A percentile compares a stretch with the other conserved stretches of the same genome.
Evolutionary conservation across 1,284 basidiomycete species (phyloP).

Genomic region (Ustilago sp.): DNA sequence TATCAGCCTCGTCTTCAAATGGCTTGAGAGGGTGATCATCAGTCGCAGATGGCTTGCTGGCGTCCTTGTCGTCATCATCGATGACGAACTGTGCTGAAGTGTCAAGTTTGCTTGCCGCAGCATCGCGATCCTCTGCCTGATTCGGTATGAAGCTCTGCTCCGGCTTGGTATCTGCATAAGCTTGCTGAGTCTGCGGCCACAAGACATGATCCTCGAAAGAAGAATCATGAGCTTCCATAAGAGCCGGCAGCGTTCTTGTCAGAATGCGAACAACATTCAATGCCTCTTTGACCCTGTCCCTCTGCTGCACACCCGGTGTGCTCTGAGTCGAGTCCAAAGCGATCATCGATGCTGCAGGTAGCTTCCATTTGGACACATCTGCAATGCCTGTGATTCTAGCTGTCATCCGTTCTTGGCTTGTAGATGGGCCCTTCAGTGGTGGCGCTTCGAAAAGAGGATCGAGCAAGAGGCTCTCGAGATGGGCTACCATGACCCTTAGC

Average conservation of each 20-base stretch:
- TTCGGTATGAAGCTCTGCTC: not conserved
- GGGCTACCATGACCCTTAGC: slow-evolving; percentile 60
- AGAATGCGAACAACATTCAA: slow-evolving; percentile 65
- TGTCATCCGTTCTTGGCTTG: slow-evolving; percentile 9
- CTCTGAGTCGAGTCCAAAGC: slow-evolving; percentile 11
- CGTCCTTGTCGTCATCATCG: slow-evolving; percentile 52
- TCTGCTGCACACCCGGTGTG: slow-evolving; percentile 9
- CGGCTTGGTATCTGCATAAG: slow-evolving; percentile 16
- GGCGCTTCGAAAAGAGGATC: slow-evolving; percentile 60
- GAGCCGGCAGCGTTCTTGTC: slow-evolving; percentile 58
- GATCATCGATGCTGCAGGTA: slow-evolving; percentile 30
- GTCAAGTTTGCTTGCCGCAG: slow-evolving; percentile 52
- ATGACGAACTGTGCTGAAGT: slow-evolving; percentile 62
- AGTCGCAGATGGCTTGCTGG: slow-evolving; percentile 8
- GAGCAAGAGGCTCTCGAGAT: slow-evolving; percentile 61
- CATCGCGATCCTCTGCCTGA: not conserved
- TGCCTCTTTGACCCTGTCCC: slow-evolving; percentile 59
- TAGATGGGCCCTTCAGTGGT: slow-evolving; percentile 20
- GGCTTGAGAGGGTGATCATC: slow-evolving; percentile 42
- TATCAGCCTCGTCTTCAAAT: not conserved
- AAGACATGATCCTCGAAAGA: slow-evolving; percentile 47
- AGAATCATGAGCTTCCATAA: slow-evolving; percentile 41
- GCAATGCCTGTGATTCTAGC: slow-evolving; percentile 21
- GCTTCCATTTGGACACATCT: slow-evolving; percentile 34
- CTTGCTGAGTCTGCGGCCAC: slow-evolving; percentile 42